phyloP scores from a whole-genome alignment of 176 grass and related monocot genomes.

The Cenchrus americanus region DNA sequence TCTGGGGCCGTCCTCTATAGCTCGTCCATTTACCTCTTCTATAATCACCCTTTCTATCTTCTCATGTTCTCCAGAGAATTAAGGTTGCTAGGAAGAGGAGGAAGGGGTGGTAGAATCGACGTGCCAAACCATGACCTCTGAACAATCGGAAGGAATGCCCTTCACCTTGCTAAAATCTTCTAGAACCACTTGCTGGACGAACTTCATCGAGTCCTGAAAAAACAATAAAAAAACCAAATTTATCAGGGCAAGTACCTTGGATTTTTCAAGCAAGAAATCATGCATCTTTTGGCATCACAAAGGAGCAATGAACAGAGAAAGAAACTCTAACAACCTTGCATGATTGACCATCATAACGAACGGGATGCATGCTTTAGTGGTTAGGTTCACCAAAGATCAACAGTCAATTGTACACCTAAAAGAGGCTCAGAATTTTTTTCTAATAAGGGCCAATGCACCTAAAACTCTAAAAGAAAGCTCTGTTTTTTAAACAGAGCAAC shows the following conservation, averaged over 20 bases:
- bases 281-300: background rate
- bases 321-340: constrained; percentile 27
- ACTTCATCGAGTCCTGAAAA: constrained; percentile 67
- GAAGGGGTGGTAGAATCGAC: background rate
- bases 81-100: constrained; percentile 20
- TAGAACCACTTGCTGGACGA: constrained; percentile 61
- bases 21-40: constrained; percentile 32
- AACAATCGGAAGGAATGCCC: constrained; percentile 63
- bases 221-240: background rate
- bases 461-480: background rate
- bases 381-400: constrained; percentile 33
- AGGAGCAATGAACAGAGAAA: constrained; percentile 15
- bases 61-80: constrained; percentile 29
- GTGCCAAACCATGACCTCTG: constrained; percentile 68
- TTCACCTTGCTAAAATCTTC: constrained; percentile 72
- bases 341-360: constrained; percentile 45
- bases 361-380: constrained; percentile 42
- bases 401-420: constrained; percentile 46
- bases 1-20: background rate
- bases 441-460: background rate
- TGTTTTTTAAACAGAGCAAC: background rate
- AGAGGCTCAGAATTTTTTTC: constrained; percentile 6
- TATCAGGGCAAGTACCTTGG: constrained; percentile 6
- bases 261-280: background rate
- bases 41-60: constrained; percentile 24